A percentile compares a stretch with the other conserved stretches of the same genome.
Evolutionary conservation across 2,329 filamentous ascomycete genomes (phyloP).

Genomic region (Colletotrichum spaethianum): DNA sequence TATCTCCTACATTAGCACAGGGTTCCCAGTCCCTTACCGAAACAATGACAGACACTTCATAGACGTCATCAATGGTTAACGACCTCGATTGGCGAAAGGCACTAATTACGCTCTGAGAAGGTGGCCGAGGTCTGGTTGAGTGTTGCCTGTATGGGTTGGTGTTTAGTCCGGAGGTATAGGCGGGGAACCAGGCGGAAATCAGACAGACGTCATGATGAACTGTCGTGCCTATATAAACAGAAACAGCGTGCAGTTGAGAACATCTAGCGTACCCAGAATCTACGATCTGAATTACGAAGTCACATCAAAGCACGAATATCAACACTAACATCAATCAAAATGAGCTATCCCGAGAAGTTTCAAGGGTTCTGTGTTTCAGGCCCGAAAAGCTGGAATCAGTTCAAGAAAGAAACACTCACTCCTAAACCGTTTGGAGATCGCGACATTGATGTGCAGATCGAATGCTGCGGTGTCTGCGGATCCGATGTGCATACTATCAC

Average conservation of each 20-base stretch:
- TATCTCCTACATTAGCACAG: slow-evolving; percentile 18
- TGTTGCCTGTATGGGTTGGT: not conserved
- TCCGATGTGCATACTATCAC: slow-evolving; percentile 73
- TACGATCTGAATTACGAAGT: not conserved
- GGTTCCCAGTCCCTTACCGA: slow-evolving; percentile 9
- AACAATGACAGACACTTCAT: slow-evolving; percentile 4
- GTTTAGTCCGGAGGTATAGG: not conserved
- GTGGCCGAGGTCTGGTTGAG: not conserved
- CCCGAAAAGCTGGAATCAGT: slow-evolving; percentile 59
- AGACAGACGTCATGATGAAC: slow-evolving; percentile 26
- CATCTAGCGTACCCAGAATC: accelerated
- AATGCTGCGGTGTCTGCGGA: slow-evolving; percentile 76
- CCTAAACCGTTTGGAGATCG: slow-evolving; percentile 54
- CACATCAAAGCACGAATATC: not conserved
- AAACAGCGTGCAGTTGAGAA: not conserved
- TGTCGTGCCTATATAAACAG: not conserved
- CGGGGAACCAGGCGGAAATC: not conserved
- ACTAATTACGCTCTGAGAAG: not conserved
- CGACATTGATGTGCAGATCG: slow-evolving; percentile 76
- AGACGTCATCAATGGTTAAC: slow-evolving; percentile 31
- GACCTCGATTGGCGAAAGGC: not conserved
- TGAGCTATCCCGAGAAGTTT: slow-evolving; percentile 62
- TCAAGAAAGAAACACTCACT: slow-evolving; percentile 54
- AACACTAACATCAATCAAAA: slow-evolving; percentile 42
- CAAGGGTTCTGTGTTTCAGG: slow-evolving; percentile 59